These are phyloP conservation scores for Rhynchospora tenuis DNA, from an alignment of 176 grass and related monocot genomes.

Conservation along the genomic window DNA sequence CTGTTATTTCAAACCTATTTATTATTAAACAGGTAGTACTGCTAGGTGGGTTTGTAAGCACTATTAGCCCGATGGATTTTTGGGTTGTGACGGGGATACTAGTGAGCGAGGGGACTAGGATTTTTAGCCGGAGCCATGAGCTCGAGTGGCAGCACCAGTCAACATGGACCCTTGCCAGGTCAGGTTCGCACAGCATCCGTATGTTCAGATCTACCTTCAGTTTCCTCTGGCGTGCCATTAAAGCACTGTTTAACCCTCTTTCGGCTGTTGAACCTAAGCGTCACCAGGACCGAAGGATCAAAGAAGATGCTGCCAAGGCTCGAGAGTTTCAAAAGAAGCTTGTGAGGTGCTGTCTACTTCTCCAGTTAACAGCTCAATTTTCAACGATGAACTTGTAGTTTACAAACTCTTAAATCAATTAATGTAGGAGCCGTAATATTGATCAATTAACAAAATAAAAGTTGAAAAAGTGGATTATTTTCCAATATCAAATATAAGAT, in stretches of 20 bases:
- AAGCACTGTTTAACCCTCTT: conserved; percentile 1
- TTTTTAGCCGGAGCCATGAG: conserved; percentile 65
- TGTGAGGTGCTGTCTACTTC: not conserved
- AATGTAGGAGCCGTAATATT: too few relatives aligned
- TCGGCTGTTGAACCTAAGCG: not conserved
- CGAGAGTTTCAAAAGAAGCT: conserved; percentile 29
- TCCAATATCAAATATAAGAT: too few relatives aligned
- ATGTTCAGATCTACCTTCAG: conserved; percentile 29
- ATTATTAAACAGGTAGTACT: conserved; percentile 31
- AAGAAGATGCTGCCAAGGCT: conserved; percentile 8
- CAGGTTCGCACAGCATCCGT: not conserved
- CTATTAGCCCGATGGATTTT: conserved; percentile 43
- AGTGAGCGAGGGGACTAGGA: conserved; percentile 39
- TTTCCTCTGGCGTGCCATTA: conserved; percentile 21
- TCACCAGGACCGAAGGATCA: not conserved
- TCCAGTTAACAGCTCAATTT: not conserved
- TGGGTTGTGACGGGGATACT: conserved; percentile 48
- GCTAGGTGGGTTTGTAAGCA: conserved; percentile 60
- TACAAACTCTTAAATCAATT: too few relatives aligned
- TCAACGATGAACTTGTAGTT: too few relatives aligned
- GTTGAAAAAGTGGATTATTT: too few relatives aligned
- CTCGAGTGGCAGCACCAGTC: conserved; percentile 73
- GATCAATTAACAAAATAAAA: too few relatives aligned
- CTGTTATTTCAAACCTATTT: too few relatives aligned
- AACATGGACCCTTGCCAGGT: conserved; percentile 21